A percentile compares a stretch with the other conserved stretches of the same genome.
Evolutionary conservation across 768 basidiomycete species (phyloP).

Genomic region (Suillus discolor): DNA sequence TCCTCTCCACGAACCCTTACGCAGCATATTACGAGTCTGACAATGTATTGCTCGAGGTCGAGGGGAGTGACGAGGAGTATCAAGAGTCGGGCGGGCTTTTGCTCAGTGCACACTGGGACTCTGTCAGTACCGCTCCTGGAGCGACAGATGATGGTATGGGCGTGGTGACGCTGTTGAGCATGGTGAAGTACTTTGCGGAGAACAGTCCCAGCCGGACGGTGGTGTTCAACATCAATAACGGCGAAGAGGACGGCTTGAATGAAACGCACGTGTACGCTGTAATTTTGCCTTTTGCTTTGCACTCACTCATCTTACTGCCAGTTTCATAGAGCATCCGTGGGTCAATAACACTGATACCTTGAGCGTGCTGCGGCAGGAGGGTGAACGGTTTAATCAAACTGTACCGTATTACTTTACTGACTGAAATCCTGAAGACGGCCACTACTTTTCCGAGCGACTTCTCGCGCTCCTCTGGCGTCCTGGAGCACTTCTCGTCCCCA

Average conservation of each 20-base stretch:
- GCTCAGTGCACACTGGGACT: constrained; percentile 84
- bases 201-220: constrained; percentile 60
- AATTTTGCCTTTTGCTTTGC: constrained; percentile 9
- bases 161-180: constrained; percentile 62
- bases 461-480: constrained; percentile 53
- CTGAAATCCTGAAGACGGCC: constrained; percentile 54
- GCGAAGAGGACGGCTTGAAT: constrained; percentile 76
- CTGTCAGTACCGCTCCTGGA: constrained; percentile 74
- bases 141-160: constrained; percentile 83
- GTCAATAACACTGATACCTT: constrained; percentile 62
- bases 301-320: constrained; percentile 25
- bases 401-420: constrained; percentile 6
- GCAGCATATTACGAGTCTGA: constrained; percentile 63
- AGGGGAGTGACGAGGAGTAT: constrained; percentile 47
- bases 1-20: constrained; percentile 20
- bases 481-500: constrained; percentile 58
- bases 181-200: constrained; percentile 56
- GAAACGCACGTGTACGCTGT: constrained; percentile 64
- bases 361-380: constrained; percentile 83
- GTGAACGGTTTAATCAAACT: constrained; percentile 39
- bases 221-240: constrained; percentile 86
- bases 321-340: constrained; percentile 79
- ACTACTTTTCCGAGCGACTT: constrained; percentile 73
- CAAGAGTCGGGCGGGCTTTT: constrained; percentile 51
- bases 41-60: constrained; percentile 67